phyloP scores from a whole-genome alignment of 257 asterid species.

The Plantago major region DNA sequence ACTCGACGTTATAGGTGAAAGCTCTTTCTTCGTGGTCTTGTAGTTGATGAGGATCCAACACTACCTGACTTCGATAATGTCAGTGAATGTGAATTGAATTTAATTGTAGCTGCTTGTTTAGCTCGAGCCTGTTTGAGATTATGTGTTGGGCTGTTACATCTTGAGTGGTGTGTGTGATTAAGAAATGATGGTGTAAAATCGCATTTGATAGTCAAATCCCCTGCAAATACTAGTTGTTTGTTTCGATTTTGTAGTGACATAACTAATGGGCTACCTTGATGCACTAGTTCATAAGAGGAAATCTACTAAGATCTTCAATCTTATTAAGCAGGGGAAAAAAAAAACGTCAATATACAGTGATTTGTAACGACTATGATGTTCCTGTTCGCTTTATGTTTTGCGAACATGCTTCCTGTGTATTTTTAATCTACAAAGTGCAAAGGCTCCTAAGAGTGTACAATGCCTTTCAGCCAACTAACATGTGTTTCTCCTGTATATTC shows the following conservation, averaged over 20 bases:
- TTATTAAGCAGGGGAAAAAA: neutral
- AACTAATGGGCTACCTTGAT: too few species aligned
- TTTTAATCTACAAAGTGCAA: neutral
- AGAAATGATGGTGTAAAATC: neutral
- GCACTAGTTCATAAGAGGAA: neutral
- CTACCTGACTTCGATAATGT: neutral
- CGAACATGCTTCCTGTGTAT: neutral
- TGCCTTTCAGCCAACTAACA: neutral
- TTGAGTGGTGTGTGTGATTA: neutral
- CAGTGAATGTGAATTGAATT: neutral
- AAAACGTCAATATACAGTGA: neutral
- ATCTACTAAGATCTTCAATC: neutral
- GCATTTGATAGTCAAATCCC: neutral
- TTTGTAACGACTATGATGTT: neutral
- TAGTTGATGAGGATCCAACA: neutral
- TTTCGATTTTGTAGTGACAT: neutral
- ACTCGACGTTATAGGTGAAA: neutral
- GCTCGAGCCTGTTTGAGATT: neutral
- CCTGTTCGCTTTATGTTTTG: neutral
- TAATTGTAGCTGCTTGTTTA: neutral
- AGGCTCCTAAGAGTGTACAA: neutral
- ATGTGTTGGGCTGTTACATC: neutral
- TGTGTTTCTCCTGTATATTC: neutral
- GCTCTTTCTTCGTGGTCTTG: neutral
- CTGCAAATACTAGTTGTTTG: neutral